These are phyloP conservation scores for Scortechinia acanthostroma DNA, from an alignment of 2,329 filamentous ascomycete species.

Conservation along the genomic window DNA sequence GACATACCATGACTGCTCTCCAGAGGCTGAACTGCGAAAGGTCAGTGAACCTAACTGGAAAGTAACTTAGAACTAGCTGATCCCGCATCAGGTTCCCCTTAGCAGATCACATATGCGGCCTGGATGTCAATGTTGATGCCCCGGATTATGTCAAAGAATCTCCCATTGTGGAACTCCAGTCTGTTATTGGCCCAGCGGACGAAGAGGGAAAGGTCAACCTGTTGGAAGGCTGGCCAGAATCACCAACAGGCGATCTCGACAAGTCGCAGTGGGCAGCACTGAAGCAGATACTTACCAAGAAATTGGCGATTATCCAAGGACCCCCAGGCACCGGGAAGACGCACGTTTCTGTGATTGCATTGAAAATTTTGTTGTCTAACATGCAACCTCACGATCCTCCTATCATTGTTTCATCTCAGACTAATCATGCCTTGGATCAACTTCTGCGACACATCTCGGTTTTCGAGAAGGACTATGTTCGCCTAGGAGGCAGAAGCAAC, in stretches of 20 bases:
- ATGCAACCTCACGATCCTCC: constrained; percentile 48
- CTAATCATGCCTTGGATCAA: constrained; percentile 85
- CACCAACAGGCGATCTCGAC: neutral
- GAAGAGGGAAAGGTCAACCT: constrained; percentile 37
- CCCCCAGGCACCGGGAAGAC: constrained; percentile 75
- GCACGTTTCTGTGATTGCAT: constrained; percentile 66
- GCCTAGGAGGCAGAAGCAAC: constrained; percentile 61
- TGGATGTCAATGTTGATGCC: constrained; percentile 27
- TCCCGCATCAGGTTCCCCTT: constrained; percentile 27
- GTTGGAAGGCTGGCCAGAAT: constrained; percentile 40
- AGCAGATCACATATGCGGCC: constrained; percentile 27
- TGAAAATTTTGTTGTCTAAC: constrained; percentile 60
- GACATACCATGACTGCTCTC: constrained; percentile 67
- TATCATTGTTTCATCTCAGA: constrained; percentile 77
- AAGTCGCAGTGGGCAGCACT: constrained; percentile 45
- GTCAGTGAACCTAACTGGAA: constrained; percentile 12
- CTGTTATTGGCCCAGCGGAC: constrained; percentile 21
- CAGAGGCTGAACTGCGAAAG: constrained; percentile 55
- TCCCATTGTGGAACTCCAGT: constrained; percentile 15
- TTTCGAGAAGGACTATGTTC: constrained; percentile 44
- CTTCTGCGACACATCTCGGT: constrained; percentile 56
- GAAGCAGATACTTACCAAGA: constrained; percentile 61
- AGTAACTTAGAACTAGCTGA: constrained; percentile 5
- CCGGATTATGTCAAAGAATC: constrained; percentile 42
- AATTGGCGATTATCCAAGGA: constrained; percentile 73